phyloP scores from a whole-genome alignment of 345 rosid species.

The Aquilaria yunnanensis region DNA sequence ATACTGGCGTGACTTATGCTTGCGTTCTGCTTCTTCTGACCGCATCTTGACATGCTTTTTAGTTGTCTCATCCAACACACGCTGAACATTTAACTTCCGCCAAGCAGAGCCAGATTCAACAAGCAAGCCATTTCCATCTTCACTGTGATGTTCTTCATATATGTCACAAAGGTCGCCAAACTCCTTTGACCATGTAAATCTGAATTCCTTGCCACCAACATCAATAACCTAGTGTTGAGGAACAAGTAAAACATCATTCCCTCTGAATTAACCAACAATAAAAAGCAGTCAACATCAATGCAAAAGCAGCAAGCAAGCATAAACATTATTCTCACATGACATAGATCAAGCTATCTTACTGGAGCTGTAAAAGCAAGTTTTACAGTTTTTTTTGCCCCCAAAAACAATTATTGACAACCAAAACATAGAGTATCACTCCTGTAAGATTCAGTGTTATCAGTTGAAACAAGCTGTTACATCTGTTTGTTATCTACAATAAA shows the following conservation, averaged over 20 bases:
- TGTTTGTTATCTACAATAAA: too few species aligned
- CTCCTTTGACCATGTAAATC: slow-evolving; percentile 90
- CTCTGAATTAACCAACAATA: slow-evolving; percentile 6
- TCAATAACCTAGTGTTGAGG: slow-evolving; percentile 58
- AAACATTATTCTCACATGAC: not conserved
- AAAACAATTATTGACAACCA: too few species aligned
- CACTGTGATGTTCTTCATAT: slow-evolving; percentile 74
- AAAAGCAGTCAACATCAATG: not conserved
- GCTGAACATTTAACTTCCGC: slow-evolving; percentile 87
- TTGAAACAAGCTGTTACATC: not conserved
- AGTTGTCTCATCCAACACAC: slow-evolving; percentile 85
- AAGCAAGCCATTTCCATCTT: slow-evolving; percentile 78
- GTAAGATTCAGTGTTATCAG: too few species aligned
- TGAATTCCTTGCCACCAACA: slow-evolving; percentile 92
- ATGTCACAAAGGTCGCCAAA: slow-evolving; percentile 80
- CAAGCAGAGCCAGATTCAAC: slow-evolving; percentile 95
- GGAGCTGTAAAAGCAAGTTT: too few species aligned
- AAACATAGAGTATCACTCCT: too few species aligned
- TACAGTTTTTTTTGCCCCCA: too few species aligned
- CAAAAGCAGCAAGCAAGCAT: not conserved
- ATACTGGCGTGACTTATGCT: slow-evolving; percentile 77
- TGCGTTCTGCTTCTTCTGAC: slow-evolving; percentile 93
- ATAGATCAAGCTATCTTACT: not conserved
- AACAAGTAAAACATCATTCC: slow-evolving; percentile 9
- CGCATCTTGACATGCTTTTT: slow-evolving; percentile 87